A percentile compares a stretch with the other conserved stretches of the same genome.
Conservation (phyloP, 2,329 filamentous ascomycete species). For the Furcasterigmium sp. region DNA sequence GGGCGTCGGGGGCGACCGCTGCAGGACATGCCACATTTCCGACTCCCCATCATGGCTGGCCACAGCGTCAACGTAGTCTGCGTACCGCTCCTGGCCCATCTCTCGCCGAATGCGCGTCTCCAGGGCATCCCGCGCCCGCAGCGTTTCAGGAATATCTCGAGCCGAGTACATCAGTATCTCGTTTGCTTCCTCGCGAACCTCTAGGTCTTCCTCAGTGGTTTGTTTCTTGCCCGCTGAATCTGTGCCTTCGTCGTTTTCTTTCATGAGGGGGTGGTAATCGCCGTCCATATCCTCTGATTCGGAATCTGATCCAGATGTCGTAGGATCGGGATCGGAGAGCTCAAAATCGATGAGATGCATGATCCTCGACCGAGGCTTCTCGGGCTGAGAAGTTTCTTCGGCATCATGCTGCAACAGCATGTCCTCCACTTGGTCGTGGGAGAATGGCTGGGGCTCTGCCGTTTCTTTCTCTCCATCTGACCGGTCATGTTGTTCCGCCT, state of each 20-base stretch:
- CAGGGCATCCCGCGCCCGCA: slow-evolving; percentile 28
- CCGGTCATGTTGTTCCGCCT: slow-evolving; percentile 11
- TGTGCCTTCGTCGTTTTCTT: slow-evolving; percentile 7
- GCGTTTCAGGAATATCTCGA: slow-evolving; percentile 30
- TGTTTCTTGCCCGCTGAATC: slow-evolving; percentile 9
- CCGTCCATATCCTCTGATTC: neutral
- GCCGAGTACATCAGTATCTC: slow-evolving; percentile 38
- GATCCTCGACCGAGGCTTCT: neutral
- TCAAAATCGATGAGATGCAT: slow-evolving; percentile 2
- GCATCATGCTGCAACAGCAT: slow-evolving; percentile 19
- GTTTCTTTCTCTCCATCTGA: too few species aligned
- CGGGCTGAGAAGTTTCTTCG: neutral
- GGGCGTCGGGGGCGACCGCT: slow-evolving; percentile 28
- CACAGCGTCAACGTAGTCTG: slow-evolving; percentile 34
- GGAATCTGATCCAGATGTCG: neutral
- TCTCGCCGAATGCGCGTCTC: slow-evolving; percentile 33
- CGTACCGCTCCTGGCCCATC: slow-evolving; percentile 35
- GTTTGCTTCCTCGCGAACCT: slow-evolving; percentile 30
- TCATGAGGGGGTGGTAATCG: neutral
- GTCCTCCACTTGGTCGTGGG: slow-evolving; percentile 38
- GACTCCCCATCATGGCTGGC: slow-evolving; percentile 35
- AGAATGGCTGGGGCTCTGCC: slow-evolving; percentile 20
- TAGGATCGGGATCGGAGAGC: neutral
- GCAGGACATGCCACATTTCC: slow-evolving; percentile 40
- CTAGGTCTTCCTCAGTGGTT: slow-evolving; percentile 12